Percentiles rank a stretch among this genome's conserved stretches.
Conservation (phyloP, 345 rosid genomes). For the Boechera stricta region DNA sequence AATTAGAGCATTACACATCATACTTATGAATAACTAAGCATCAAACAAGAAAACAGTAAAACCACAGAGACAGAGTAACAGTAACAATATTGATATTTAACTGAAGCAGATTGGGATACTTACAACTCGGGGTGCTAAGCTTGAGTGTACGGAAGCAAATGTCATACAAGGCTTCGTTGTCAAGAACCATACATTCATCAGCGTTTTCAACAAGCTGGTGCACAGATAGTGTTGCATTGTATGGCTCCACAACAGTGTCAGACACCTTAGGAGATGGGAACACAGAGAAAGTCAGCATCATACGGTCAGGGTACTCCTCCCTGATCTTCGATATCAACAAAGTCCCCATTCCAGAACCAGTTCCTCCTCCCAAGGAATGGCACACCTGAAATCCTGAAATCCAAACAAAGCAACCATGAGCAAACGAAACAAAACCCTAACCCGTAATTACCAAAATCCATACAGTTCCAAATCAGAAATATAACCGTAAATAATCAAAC, state of each 20-base stretch:
- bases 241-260: conserved; percentile 70
- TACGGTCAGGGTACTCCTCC: conserved; percentile 69
- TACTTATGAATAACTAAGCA: neutral
- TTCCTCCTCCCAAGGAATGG: conserved; percentile 69
- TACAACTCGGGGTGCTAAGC: conserved; percentile 65
- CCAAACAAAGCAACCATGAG: neutral
- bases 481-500: neutral
- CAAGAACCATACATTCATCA: conserved; percentile 69
- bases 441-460: neutral
- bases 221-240: conserved; percentile 65
- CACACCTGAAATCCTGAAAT: conserved; percentile 65
- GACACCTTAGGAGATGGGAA: conserved; percentile 71
- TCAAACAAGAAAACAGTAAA: neutral
- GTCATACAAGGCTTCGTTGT: conserved; percentile 64
- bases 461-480: neutral
- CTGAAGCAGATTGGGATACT: conserved; percentile 19
- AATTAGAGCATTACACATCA: neutral
- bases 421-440: neutral
- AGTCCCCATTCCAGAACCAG: conserved; percentile 72
- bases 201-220: conserved; percentile 70
- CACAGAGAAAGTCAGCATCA: conserved; percentile 73
- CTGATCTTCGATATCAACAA: conserved; percentile 70
- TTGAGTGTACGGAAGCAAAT: conserved; percentile 69
- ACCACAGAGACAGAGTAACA: neutral
- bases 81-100: neutral